Evolutionary conservation across 805 yeast species (phyloP), one percentile per base, ranked within the genome.

Genomic region (Yarrowia deformans): DNA sequence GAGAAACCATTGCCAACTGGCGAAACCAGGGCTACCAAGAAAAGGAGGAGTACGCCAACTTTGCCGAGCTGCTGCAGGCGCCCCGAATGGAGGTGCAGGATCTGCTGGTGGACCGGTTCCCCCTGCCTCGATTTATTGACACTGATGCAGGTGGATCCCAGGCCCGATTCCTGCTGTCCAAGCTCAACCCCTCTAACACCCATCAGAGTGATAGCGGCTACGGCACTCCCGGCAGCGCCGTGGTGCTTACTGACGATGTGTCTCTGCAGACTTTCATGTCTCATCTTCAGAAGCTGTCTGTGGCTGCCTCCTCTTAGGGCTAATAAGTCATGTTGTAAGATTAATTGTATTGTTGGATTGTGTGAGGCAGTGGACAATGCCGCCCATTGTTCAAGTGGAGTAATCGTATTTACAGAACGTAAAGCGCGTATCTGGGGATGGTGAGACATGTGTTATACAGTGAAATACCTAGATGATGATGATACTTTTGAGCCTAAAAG

Each of bases 61-160:
- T 93, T 79, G 90, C 90, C 78, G 86, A 85, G 69, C 85, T 93
- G 78, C 84, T 93, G 75, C 93, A 90, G 70, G 90, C 87, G 74
- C 97, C 98, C 46, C 88, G 90, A 75, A 84, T 84, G 70, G 98
- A 93, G 78, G 98, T 97, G 34, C 93, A 96, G 14, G 93, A 90
- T 73, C 82, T 93, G 71, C 85, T 93, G 74, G 85, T 89, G 50
- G 97, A 93, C 76, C 86, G 98, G 77, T 93, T 91, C 85, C 98
- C 98, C 73, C 83, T 93, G 75, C 98, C 98, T 64, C 85, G 98
- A 81, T 93, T 93, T 75, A 92, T 93, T 74, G 97, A 93, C 75
- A 91, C 97, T 70, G 97, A 93, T 78, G 97, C 93, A 75, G 97
- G 97, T 74, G 97, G 97, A 68, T 91, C 97, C 16, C 98, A 93